phyloP scores from a whole-genome alignment of 495 filamentous ascomycete genomes.

The Podospora bellae-mahoneyi region DNA sequence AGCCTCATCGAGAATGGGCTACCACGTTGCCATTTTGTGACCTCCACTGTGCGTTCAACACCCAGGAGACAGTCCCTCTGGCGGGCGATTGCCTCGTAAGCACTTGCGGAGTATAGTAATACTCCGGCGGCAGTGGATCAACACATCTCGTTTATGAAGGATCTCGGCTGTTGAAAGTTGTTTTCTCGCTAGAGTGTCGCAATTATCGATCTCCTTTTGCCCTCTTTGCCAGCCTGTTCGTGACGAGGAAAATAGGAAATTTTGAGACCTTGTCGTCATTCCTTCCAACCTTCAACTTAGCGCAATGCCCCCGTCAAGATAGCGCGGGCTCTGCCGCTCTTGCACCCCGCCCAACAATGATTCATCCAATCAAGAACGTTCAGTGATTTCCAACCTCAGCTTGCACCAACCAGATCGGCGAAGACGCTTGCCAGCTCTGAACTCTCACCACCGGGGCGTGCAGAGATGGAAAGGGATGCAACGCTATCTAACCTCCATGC shows the following conservation, averaged over 20 bases:
- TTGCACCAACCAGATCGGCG: conserved; percentile 6
- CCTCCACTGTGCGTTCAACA: background rate
- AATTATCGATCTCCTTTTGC: background rate
- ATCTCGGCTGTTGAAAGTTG: background rate
- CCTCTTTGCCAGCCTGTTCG: background rate
- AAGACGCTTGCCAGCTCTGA: background rate
- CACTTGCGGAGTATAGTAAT: background rate
- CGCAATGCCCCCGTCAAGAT: conserved; percentile 2
- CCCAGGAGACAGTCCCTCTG: background rate
- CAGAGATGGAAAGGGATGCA: background rate
- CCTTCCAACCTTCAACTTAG: background rate
- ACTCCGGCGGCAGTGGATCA: background rate
- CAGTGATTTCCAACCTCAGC: background rate
- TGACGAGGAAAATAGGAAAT: conserved; percentile 3
- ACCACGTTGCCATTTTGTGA: background rate
- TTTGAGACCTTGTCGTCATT: conserved; percentile 2
- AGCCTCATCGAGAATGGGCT: background rate
- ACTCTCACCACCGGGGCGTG: too few relatives aligned
- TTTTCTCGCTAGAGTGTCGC: background rate
- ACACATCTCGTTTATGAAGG: background rate
- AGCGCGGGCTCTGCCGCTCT: conserved; percentile 6
- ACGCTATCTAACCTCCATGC: conserved; percentile 3
- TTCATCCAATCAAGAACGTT: background rate
- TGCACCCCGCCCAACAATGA: background rate
- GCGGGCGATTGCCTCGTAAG: conserved; percentile 4